Base-by-base conservation (phyloP, 768 basidiomycete species). In the Mycena polygramma region DNA sequence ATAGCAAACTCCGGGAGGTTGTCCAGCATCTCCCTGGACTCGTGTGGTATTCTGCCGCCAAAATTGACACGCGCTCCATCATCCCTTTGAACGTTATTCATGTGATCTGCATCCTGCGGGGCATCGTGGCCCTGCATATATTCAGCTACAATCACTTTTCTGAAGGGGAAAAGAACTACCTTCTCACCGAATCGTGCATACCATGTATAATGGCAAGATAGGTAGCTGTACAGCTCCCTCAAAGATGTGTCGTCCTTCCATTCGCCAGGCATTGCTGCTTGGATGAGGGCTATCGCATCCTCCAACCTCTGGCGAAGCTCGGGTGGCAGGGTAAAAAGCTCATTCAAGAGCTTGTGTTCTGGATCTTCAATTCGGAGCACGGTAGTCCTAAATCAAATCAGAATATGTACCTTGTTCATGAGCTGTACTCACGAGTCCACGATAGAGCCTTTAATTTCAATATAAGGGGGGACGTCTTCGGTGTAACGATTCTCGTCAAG, bases 11-110 rank as follows among this genome's bases (percentile, higher is more conserved):
- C 59, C 7, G 2, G 6, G 0, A 51, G 37, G 11, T 37, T 61
- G 20, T 46, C 30, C 2, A 54, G 52, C 53, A 68, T 68, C 4
- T 62, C 59, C 26, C 55, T 62, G 5, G 59, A 68, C 6, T 17
- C 24, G 19, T 62, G 52, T 2, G 66, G 59, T 15, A 45, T 20
- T 1, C 66, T 49, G 30, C 62, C 59, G 1, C 17, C 22, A 7
- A 61, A 61, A 43, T 68, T 68, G 26, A 55, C 43, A 2, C 52
- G 24, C 0, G 59, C 66, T 13, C 37, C 20, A 15, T 62, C 52
- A 11, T 54, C 53, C 8, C 48, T 46, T 7, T 43, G 59, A 10
- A 60, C 24, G 15, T 55, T 30, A 6, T 30, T 30, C 30, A 30
- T 30, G 6, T 30, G 30, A 30, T 30, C 30, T 30, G 30, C 30